Percentiles rank a stretch among this genome's conserved stretches.
These are phyloP conservation scores for Angophora floribunda DNA, from an alignment of 345 rosid species.

Conservation along the genomic window DNA sequence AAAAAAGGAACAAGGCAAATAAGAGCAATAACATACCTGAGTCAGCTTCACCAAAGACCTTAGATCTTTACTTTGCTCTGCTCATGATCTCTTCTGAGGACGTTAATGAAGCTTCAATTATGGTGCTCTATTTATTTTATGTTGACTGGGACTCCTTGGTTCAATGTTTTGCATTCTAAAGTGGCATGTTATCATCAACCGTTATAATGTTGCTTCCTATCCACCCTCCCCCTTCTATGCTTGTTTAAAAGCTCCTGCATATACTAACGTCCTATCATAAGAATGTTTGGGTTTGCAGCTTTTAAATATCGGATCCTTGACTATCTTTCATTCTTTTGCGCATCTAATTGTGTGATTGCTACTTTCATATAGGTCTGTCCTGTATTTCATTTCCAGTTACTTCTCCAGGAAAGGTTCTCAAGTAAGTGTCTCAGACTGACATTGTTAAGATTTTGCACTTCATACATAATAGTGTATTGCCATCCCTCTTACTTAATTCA, in stretches of 20 bases:
- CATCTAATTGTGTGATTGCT: not conserved
- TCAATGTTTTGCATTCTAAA: not conserved
- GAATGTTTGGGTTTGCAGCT: not conserved
- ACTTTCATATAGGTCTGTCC: conserved; percentile 32
- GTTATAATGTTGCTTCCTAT: not conserved
- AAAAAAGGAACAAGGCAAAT: not conserved
- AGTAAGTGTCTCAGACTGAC: conserved; percentile 34
- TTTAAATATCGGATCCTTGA: not conserved
- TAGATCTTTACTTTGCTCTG: too few relatives aligned
- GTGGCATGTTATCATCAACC: not conserved
- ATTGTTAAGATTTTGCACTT: not conserved
- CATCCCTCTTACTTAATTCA: not conserved
- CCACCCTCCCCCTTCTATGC: not conserved
- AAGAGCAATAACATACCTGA: not conserved
- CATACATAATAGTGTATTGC: not conserved
- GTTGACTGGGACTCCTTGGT: not conserved
- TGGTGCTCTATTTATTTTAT: not conserved
- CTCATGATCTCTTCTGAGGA: not conserved
- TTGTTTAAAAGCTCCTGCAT: not conserved
- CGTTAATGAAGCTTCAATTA: not conserved
- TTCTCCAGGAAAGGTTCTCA: conserved; percentile 80
- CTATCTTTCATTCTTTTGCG: not conserved
- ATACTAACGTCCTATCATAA: not conserved
- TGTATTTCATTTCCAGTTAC: conserved; percentile 75
- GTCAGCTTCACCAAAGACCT: too few relatives aligned